Evolutionary conservation across 345 rosid species (phyloP), one percentile per base, ranked within the genome.

Genomic region (Firmiana major): DNA sequence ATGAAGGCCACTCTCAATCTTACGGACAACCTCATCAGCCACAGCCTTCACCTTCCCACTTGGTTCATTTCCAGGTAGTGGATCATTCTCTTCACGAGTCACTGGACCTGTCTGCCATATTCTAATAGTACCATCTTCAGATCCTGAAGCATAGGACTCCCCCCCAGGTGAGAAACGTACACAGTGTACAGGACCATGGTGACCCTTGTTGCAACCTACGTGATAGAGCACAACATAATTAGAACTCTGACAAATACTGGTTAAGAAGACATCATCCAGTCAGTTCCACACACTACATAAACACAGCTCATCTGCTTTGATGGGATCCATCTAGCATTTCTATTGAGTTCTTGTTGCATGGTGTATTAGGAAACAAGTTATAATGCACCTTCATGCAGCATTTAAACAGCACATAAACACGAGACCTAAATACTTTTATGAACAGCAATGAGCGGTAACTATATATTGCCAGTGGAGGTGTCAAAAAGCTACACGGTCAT

Each of bases 161-260:
- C 98, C 99, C 31, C 93, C 98, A 1, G 98, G 98, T 3, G 99
- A 87, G 81, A 94, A 97, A 31, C 97, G 92, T 46, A 94, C 88
- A 10, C 98, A 97, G 49, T 97, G 98, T 31, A 97, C 92, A 15
- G 98, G 98, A 81, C 99, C 99, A 24, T 94, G 99, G 81, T 97
- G 99, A 74, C 99, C 99, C 84, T 97, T 97, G 83, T 97, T 94
- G 91, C 98, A 97, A 68, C 91, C 98, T 96, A 76, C 84, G 83
- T 42, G 54, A 80, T 79, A 65, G 58, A 64, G 46, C 74, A 79
- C 48, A 36, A 62, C 40, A 62, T 75, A 24, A 45, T 73, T 63
- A 82, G 3, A 63, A 67, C 78, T 45, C 24, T 4, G 24, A 73
- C 8, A 16, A 38, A 16, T 24, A 58, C 16, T 13, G 28, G 34